phyloP scores from a whole-genome alignment of 768 basidiomycete species.

The Lactarius deliciosus region DNA sequence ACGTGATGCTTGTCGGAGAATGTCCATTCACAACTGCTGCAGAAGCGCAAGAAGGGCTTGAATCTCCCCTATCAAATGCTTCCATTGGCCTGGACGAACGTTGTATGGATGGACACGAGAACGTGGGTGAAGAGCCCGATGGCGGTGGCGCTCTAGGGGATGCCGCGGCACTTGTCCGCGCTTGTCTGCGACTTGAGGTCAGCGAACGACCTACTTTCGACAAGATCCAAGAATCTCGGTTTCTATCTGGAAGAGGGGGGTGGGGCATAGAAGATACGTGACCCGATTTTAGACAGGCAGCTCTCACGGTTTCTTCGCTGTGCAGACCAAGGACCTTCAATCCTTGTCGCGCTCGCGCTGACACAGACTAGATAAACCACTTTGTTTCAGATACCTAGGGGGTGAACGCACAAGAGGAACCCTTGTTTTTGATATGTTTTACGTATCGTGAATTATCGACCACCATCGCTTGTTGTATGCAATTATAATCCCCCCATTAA shows the following conservation, averaged over 20 bases:
- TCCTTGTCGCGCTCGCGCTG: constrained; percentile 13
- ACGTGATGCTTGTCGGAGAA: constrained; percentile 89
- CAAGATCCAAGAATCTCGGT: constrained; percentile 72
- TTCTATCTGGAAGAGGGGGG: constrained; percentile 74
- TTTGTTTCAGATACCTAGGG: constrained; percentile 21
- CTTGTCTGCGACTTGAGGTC: constrained; percentile 82
- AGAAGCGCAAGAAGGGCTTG: constrained; percentile 84
- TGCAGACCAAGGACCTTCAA: constrained; percentile 5
- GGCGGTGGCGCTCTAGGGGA: constrained; percentile 84
- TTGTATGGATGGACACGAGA: constrained; percentile 70
- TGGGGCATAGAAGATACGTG: constrained; percentile 51
- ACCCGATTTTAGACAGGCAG: constrained; percentile 13
- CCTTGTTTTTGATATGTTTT: constrained; percentile 2
- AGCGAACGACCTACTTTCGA: constrained; percentile 83
- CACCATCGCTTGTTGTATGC: constrained; percentile 18
- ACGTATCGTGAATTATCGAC: constrained; percentile 18
- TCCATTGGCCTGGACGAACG: constrained; percentile 77
- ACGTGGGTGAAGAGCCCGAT: constrained; percentile 74
- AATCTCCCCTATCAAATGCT: constrained; percentile 71
- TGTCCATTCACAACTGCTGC: constrained; percentile 89
- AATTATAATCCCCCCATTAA: constrained; percentile 5
- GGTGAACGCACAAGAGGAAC: constrained; percentile 9
- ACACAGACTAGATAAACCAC: neutral
- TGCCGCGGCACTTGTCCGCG: constrained; percentile 78
- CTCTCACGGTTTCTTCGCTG: constrained; percentile 9